A percentile compares a stretch with the other conserved stretches of the same genome.
phyloP scores from a whole-genome alignment of 495 filamentous ascomycete species.

The Daldinia bambusicola region DNA sequence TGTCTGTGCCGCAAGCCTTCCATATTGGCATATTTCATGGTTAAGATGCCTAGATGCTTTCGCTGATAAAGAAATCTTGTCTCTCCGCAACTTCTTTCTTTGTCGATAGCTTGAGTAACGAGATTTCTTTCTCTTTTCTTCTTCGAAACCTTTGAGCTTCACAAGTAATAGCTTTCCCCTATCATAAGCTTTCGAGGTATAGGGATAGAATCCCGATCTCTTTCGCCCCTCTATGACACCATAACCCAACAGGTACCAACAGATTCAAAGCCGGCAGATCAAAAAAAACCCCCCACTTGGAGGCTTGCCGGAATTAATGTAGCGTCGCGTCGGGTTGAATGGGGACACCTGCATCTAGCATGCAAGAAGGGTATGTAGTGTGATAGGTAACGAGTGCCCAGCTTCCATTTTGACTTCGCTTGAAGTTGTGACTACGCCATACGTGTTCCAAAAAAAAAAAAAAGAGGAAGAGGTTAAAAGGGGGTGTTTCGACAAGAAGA shows the following conservation, averaged over 20 bases:
- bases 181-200: not conserved
- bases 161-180: not conserved
- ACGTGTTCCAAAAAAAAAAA: constrained; percentile 12
- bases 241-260: constrained; percentile 10
- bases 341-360: not conserved
- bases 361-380: not conserved
- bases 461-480: not conserved
- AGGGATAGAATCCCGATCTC: constrained; percentile 6
- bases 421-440: constrained; percentile 13
- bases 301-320: constrained; percentile 41
- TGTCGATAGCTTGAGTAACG: not conserved
- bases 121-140: not conserved
- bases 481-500: not conserved
- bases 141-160: not conserved
- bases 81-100: constrained; percentile 1
- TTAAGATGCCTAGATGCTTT: not conserved
- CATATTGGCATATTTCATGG: too few relatives aligned
- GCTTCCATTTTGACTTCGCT: constrained; percentile 16
- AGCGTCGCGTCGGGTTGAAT: constrained; percentile 24
- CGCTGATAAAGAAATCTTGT: constrained; percentile 2
- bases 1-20: constrained; percentile 8
- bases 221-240: constrained; percentile 16
- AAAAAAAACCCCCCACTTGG: constrained; percentile 28
- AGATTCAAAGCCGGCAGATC: constrained; percentile 24
- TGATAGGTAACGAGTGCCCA: constrained; percentile 13